phyloP scores from a whole-genome alignment of 2,329 filamentous ascomycete species.

The Nemania abortiva region DNA sequence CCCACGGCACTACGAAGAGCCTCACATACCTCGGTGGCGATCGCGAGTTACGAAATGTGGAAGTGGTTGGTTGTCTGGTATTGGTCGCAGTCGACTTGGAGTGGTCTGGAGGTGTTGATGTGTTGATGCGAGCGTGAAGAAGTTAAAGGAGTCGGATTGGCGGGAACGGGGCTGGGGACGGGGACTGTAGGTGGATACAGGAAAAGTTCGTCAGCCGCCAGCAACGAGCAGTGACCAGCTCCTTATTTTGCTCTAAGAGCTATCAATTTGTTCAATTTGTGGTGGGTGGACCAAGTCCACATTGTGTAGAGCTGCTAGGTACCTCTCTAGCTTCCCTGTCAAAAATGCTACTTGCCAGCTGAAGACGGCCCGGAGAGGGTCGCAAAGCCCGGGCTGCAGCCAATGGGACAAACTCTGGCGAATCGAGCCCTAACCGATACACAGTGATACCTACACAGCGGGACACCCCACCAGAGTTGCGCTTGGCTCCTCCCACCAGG shows the following conservation, averaged over 20 bases:
- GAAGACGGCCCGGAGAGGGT: slow-evolving; percentile 20
- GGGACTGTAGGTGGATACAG: slow-evolving; percentile 26
- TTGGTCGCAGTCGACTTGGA: slow-evolving; percentile 43
- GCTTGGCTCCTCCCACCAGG: slow-evolving; percentile 27
- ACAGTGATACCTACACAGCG: slow-evolving; percentile 43
- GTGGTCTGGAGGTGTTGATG: slow-evolving; percentile 42
- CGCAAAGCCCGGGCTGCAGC: slow-evolving; percentile 21
- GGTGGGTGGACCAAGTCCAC: slow-evolving; percentile 23
- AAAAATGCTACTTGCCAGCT: slow-evolving; percentile 14
- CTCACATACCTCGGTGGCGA: slow-evolving; percentile 60
- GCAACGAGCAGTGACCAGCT: slow-evolving; percentile 19
- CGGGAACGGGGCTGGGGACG: background rate
- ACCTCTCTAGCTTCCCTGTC: slow-evolving; percentile 18
- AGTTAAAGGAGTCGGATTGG: slow-evolving; percentile 8
- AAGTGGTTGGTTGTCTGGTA: slow-evolving; percentile 10
- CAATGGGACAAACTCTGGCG: slow-evolving; percentile 49
- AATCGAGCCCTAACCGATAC: slow-evolving; percentile 50
- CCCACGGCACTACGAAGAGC: slow-evolving; percentile 46
- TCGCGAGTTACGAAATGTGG: slow-evolving; percentile 26
- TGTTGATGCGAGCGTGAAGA: slow-evolving; percentile 38
- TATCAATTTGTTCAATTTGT: slow-evolving; percentile 35
- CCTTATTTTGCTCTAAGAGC: slow-evolving; percentile 35
- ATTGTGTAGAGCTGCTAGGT: background rate
- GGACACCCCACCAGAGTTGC: slow-evolving; percentile 33
- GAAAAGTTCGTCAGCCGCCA: slow-evolving; percentile 27